Conservation (phyloP, 495 filamentous ascomycete genomes). For the Margaritispora aquatica region DNA sequence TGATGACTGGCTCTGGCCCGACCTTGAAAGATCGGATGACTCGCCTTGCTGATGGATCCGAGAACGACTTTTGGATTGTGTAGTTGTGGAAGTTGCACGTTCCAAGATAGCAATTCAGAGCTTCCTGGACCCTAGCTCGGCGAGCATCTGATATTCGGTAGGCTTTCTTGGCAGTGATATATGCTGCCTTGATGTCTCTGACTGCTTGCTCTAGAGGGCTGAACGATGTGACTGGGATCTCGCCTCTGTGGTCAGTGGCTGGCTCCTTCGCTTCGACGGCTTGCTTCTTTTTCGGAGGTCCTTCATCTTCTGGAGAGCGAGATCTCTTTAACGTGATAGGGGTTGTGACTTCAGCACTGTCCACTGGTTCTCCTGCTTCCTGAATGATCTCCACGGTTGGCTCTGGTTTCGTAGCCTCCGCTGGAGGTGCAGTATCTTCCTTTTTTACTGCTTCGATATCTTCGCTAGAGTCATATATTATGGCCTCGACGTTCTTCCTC, state of each 20-base stretch:
- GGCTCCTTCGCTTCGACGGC: background rate
- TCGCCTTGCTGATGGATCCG: conserved; percentile 76
- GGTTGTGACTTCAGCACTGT: background rate
- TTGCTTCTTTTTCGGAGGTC: background rate
- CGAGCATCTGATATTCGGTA: conserved; percentile 75
- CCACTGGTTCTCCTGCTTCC: background rate
- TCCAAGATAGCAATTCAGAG: conserved; percentile 65
- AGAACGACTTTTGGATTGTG: conserved; percentile 76
- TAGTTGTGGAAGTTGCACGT: conserved; percentile 94
- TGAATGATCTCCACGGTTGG: conserved; percentile 6
- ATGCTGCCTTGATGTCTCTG: conserved; percentile 70
- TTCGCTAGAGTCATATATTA: conserved; percentile 32
- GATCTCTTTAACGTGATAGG: background rate
- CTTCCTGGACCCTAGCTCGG: conserved; percentile 62
- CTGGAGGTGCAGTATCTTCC: conserved; percentile 19
- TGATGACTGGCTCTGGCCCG: conserved; percentile 65
- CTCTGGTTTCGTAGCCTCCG: conserved; percentile 3
- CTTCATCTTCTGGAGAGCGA: background rate
- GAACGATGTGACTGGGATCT: conserved; percentile 20
- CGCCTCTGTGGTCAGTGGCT: background rate
- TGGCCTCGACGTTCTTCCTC: conserved; percentile 34
- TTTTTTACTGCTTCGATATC: no score
- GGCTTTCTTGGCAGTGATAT: conserved; percentile 65
- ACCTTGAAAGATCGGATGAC: conserved; percentile 85
- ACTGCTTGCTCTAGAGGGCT: conserved; percentile 54